Conservation (phyloP, 805 yeast species). For the Nakazawaea pomicola region DNA sequence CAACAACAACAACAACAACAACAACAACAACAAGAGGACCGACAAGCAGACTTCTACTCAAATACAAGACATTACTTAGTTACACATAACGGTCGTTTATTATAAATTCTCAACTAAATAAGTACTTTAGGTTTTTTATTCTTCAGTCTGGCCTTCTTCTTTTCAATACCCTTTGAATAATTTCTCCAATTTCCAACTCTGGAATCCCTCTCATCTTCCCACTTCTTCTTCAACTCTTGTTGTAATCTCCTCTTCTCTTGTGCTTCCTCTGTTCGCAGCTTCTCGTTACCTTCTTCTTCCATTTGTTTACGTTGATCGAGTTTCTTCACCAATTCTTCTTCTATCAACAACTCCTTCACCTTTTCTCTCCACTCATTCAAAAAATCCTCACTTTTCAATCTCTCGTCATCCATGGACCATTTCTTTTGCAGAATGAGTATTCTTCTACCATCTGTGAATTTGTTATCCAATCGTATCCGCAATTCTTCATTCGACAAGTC, state of each 20-base stretch:
- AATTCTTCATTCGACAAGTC: slow-evolving; percentile 31
- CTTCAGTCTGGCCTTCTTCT: slow-evolving; percentile 42
- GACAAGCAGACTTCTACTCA: too few species aligned
- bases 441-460: slow-evolving; percentile 39
- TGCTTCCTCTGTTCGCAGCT: slow-evolving; percentile 29
- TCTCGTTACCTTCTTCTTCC: slow-evolving; percentile 34
- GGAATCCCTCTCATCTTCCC: slow-evolving; percentile 59
- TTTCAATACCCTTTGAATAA: slow-evolving; percentile 37
- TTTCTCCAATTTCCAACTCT: slow-evolving; percentile 59
- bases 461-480: slow-evolving; percentile 36
- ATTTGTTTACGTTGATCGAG: slow-evolving; percentile 35
- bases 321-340: slow-evolving; percentile 39
- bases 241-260: slow-evolving; percentile 26
- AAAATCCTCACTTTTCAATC: slow-evolving; percentile 30
- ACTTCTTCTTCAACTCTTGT: slow-evolving; percentile 36
- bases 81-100: too few species aligned
- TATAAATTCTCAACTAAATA: too few species aligned
- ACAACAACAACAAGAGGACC: too few species aligned
- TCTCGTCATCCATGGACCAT: slow-evolving; percentile 32
- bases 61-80: too few species aligned
- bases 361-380: slow-evolving; percentile 35
- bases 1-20: too few species aligned
- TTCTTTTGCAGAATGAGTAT: slow-evolving; percentile 30
- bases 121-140: slow-evolving; percentile 27
- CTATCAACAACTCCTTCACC: slow-evolving; percentile 38